These are phyloP conservation scores for Pyrenochaeta sp. DNA, from an alignment of 2,329 filamentous ascomycete genomes.

Conservation along the genomic window DNA sequence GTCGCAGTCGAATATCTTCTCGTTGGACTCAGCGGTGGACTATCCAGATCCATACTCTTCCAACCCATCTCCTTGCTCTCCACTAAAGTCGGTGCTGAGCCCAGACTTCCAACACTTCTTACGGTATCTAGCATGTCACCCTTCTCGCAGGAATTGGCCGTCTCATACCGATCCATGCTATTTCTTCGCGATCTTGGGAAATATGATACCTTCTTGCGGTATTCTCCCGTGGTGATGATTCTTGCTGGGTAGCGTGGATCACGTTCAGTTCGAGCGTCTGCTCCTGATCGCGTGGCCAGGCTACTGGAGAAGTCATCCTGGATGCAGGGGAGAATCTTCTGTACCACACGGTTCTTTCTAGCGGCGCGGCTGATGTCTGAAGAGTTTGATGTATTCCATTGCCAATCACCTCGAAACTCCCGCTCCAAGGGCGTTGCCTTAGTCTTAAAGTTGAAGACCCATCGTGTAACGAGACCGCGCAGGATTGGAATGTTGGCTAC, in stretches of 20 bases:
- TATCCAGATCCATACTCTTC: constrained; percentile 31
- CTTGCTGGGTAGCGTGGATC: constrained; percentile 30
- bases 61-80: constrained; percentile 35
- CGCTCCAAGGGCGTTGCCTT: constrained; percentile 45
- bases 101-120: constrained; percentile 42
- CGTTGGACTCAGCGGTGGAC: constrained; percentile 33
- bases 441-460: constrained; percentile 50
- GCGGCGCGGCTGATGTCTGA: constrained; percentile 36
- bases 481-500: constrained; percentile 53
- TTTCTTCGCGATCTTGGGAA: constrained; percentile 38
- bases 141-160: constrained; percentile 42
- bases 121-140: constrained; percentile 44
- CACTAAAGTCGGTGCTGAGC: constrained; percentile 44
- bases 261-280: constrained; percentile 17
- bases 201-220: constrained; percentile 33
- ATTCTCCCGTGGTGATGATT: constrained; percentile 30
- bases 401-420: constrained; percentile 38
- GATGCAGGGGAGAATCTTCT: constrained; percentile 47
- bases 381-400: constrained; percentile 39
- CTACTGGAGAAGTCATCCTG: constrained; percentile 47
- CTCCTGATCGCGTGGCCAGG: constrained; percentile 35
- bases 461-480: constrained; percentile 51
- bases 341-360: constrained; percentile 33
- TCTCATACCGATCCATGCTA: constrained; percentile 40
- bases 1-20: constrained; percentile 37